Evolutionary conservation across 352 stramenopile genomes (phyloP).

Genomic region (Phytophthora crassamura): DNA sequence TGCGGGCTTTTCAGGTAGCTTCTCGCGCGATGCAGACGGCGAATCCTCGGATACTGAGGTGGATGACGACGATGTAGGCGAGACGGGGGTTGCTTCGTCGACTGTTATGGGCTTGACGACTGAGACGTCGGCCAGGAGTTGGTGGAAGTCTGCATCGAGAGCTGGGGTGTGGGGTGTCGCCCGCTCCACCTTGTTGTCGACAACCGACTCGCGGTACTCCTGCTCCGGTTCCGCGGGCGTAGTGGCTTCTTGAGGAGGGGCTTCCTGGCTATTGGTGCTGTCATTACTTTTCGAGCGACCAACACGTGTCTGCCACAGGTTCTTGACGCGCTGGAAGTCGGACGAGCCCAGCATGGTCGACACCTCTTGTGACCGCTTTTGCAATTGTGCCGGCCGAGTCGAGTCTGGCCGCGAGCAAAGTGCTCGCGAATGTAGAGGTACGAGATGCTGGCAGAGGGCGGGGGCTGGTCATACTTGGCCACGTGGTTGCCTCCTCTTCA

Average conservation of each 20-base stretch:
- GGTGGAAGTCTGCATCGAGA: constrained; percentile 35
- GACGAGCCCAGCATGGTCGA: constrained; percentile 18
- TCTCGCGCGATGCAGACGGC: constrained; percentile 27
- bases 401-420: no score
- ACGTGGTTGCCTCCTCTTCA: constrained; percentile 33
- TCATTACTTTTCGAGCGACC: constrained; percentile 42
- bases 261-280: constrained; percentile 7
- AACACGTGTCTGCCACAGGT: constrained; percentile 70
- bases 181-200: not conserved
- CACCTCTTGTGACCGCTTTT: no score
- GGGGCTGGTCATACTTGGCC: constrained; percentile 32
- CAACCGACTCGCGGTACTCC: constrained; percentile 21
- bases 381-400: constrained; percentile 18
- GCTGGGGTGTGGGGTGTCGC: constrained; percentile 44
- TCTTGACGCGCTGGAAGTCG: constrained; percentile 54
- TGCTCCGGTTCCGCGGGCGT: not conserved
- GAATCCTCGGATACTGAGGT: constrained; percentile 35
- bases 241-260: constrained; percentile 4
- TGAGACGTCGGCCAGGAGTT: constrained; percentile 10
- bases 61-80: constrained; percentile 29
- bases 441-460: constrained; percentile 32
- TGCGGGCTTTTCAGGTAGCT: constrained; percentile 21
- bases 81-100: constrained; percentile 12
- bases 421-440: constrained; percentile 33
- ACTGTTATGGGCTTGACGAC: constrained; percentile 6